phyloP scores from a whole-genome alignment of 495 filamentous ascomycete species.

The Copromyces sp. region DNA sequence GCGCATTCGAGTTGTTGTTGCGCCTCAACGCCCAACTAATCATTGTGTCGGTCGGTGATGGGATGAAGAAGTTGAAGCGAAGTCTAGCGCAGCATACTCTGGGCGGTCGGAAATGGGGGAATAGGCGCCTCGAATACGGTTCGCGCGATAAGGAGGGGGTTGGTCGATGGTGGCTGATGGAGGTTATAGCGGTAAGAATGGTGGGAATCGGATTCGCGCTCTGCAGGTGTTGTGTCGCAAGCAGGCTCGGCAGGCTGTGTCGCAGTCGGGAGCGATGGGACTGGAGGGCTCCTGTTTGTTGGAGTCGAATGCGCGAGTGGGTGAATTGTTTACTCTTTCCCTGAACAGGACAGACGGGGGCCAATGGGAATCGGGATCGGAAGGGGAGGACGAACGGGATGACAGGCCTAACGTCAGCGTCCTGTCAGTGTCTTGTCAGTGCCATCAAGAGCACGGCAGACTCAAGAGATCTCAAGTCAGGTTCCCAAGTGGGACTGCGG shows the following conservation, averaged over 20 bases:
- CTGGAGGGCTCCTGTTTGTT: not conserved
- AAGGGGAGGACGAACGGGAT: not conserved
- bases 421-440: not conserved
- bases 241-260: not conserved
- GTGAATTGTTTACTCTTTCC: constrained; percentile 7
- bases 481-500: not conserved
- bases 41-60: constrained; percentile 26
- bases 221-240: not conserved
- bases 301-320: not conserved
- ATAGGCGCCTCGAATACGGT: not conserved
- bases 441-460: not conserved
- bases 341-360: not conserved
- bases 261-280: not conserved
- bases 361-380: not conserved
- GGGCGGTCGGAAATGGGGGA: not conserved
- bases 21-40: constrained; percentile 47
- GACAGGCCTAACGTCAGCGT: not conserved
- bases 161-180: not conserved
- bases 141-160: not conserved
- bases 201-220: not conserved
- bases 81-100: not conserved
- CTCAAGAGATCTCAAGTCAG: not conserved
- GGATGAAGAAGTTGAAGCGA: not conserved
- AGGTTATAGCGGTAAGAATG: not conserved
- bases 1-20: constrained; percentile 9